phyloP scores from a whole-genome alignment of 768 basidiomycete species.

The Mycena crocata region DNA sequence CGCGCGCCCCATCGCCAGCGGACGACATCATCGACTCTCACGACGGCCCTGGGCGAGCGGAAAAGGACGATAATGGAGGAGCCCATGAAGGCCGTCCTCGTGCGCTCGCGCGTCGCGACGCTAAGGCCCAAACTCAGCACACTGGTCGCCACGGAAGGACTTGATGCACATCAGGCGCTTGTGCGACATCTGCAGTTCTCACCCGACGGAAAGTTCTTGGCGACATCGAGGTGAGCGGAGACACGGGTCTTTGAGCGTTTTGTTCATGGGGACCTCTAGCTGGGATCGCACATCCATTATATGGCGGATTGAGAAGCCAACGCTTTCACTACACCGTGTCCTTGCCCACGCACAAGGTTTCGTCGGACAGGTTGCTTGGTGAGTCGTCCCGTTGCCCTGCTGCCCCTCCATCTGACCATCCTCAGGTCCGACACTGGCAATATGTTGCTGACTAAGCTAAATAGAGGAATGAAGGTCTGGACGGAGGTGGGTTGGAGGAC shows the following conservation, averaged over 20 bases:
- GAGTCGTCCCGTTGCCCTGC: slow-evolving; percentile 16
- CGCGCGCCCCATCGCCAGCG: slow-evolving; percentile 47
- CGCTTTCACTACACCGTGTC: slow-evolving; percentile 68
- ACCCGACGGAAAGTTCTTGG: slow-evolving; percentile 78
- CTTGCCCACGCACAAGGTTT: slow-evolving; percentile 79
- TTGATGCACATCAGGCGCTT: slow-evolving; percentile 73
- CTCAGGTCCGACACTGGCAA: slow-evolving; percentile 74
- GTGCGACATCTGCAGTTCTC: slow-evolving; percentile 83
- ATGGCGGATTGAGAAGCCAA: slow-evolving; percentile 72
- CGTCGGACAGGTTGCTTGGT: slow-evolving; percentile 84
- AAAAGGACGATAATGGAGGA: slow-evolving; percentile 45
- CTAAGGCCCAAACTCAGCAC: slow-evolving; percentile 67
- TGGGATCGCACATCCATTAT: slow-evolving; percentile 80
- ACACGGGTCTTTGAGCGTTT: not conserved
- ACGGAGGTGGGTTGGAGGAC: slow-evolving; percentile 60
- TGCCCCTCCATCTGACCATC: slow-evolving; percentile 1
- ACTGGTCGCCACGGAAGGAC: slow-evolving; percentile 67
- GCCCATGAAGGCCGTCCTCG: slow-evolving; percentile 46
- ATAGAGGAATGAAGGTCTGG: slow-evolving; percentile 78
- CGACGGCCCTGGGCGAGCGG: slow-evolving; percentile 37
- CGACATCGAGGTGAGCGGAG: slow-evolving; percentile 71
- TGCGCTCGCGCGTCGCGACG: slow-evolving; percentile 64
- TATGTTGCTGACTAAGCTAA: slow-evolving; percentile 72
- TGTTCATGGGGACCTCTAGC: slow-evolving; percentile 44
- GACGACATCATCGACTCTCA: slow-evolving; percentile 47